These are phyloP conservation scores for Talaromyces sp. DNA, from an alignment of 2,329 filamentous ascomycete genomes.

Conservation along the genomic window DNA sequence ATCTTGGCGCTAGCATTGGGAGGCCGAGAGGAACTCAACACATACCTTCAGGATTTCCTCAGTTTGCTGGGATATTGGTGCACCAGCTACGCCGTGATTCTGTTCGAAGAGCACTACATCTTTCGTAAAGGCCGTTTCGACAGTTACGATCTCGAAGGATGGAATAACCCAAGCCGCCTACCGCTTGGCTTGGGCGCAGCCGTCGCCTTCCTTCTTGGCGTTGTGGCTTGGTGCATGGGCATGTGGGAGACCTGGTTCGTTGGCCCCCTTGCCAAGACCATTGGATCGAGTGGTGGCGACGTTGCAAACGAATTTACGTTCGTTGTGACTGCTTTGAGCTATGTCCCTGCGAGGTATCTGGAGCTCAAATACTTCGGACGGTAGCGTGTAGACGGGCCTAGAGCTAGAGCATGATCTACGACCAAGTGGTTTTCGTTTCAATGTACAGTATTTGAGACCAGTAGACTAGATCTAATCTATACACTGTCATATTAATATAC, in stretches of 20 bases:
- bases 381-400: slow-evolving; percentile 15
- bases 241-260: slow-evolving; percentile 56
- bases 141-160: slow-evolving; percentile 46
- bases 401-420: not conserved
- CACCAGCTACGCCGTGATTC: slow-evolving; percentile 44
- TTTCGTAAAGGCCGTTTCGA: slow-evolving; percentile 39
- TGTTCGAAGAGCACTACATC: slow-evolving; percentile 45
- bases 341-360: slow-evolving; percentile 43
- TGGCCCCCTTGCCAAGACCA: slow-evolving; percentile 40
- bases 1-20: slow-evolving; percentile 42
- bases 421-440: not conserved
- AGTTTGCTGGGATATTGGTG: slow-evolving; percentile 47
- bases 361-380: slow-evolving; percentile 44
- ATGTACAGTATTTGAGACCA: not conserved
- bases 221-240: slow-evolving; percentile 49
- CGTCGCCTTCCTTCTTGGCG: slow-evolving; percentile 40
- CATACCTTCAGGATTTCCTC: slow-evolving; percentile 44
- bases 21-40: slow-evolving; percentile 38
- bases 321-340: slow-evolving; percentile 43
- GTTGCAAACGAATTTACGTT: slow-evolving; percentile 50
- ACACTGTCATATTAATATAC: not conserved
- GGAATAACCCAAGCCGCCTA: slow-evolving; percentile 40
- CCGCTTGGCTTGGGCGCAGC: slow-evolving; percentile 41
- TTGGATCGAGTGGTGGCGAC: slow-evolving; percentile 43
- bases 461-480: not conserved